Evolutionary conservation across 2,329 filamentous ascomycete genomes (phyloP), one percentile per base, ranked within the genome.

Genomic region (Parafenestella ontariensis): DNA sequence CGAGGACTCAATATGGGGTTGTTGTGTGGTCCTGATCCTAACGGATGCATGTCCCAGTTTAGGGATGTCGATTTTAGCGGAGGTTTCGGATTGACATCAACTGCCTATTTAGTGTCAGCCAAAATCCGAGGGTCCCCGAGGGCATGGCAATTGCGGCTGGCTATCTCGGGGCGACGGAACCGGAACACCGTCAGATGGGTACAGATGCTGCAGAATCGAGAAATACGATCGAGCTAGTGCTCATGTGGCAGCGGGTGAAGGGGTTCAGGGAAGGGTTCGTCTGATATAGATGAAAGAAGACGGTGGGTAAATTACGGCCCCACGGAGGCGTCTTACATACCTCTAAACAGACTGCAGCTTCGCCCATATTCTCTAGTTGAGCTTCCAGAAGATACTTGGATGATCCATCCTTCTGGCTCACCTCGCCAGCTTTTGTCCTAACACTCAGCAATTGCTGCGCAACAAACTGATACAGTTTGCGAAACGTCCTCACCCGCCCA

Each of bases 391-490:
- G 87, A 84, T 91, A 96, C 51, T 76, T 75, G 39, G 77, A 65
- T 39, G 76, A 65, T 33, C 73, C 75, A 18, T 78, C 77, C 46
- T 73, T 77, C 10, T 77, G 66, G 37, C 82, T 70, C 51, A 91
- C 71, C 46, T 87, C 83, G 3, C 90, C 90, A 3, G 92, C 86
- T 75, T 98, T 99, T 0, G 94, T 97, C 59, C 94, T 83, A 54
- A 99, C 94, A 59, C 93, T 91, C 63, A 99, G 81, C 56, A 92
- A 90, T 34, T 91, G 87, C 79, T 96, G 94, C 71, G 93, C 95
- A 50, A 96, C 88, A 72, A 99, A 99, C 75, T 98, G 95, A 76
- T 98, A 99, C 56, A 99, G 79, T 78, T 98, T 98, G 62, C 94
- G 83, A 72, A 98, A 98, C 9, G 92, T 96, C 55, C 95, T 83